phyloP scores from a whole-genome alignment of 164 flowering plant species.

The Cinnamomum micranthum region DNA sequence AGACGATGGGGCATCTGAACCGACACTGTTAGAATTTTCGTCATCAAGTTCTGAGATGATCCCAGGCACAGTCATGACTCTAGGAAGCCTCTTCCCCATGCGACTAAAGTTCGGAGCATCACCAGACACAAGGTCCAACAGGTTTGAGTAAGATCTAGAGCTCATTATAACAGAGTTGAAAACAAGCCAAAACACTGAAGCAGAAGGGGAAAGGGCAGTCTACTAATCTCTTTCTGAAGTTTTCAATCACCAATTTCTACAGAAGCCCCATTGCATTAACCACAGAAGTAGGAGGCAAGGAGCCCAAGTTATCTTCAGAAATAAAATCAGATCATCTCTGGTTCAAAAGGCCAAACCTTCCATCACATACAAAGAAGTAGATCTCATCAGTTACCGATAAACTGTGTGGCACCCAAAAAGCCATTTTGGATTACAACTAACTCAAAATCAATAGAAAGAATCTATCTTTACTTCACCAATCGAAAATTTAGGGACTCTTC shows the following conservation, averaged over 20 bases:
- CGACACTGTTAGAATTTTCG: constrained; percentile 53
- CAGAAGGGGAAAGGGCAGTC: background rate
- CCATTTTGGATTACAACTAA: background rate
- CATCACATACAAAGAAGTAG: background rate
- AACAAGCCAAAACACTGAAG: no score
- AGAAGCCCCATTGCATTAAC: constrained; percentile 2
- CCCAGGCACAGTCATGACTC: constrained; percentile 83
- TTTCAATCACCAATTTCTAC: constrained; percentile 15
- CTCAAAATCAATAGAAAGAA: background rate
- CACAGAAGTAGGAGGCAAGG: background rate
- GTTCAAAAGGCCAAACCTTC: background rate
- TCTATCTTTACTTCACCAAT: background rate
- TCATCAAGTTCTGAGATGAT: constrained; percentile 77
- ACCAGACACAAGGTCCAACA: constrained; percentile 76
- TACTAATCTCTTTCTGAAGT: constrained; percentile 7
- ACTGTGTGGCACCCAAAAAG: background rate
- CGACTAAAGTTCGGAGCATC: constrained; percentile 57
- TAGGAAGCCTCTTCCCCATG: constrained; percentile 62
- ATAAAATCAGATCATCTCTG: constrained; percentile 1
- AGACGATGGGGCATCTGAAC: constrained; percentile 85
- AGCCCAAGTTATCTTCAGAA: background rate
- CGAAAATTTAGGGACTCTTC: background rate
- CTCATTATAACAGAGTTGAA: constrained; percentile 43
- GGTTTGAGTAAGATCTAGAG: constrained; percentile 88
- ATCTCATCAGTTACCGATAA: background rate